Percentiles rank a stretch among this genome's conserved stretches.
phyloP scores from a whole-genome alignment of 1,139 yeast species.

The Arxiozyma heterogenica region DNA sequence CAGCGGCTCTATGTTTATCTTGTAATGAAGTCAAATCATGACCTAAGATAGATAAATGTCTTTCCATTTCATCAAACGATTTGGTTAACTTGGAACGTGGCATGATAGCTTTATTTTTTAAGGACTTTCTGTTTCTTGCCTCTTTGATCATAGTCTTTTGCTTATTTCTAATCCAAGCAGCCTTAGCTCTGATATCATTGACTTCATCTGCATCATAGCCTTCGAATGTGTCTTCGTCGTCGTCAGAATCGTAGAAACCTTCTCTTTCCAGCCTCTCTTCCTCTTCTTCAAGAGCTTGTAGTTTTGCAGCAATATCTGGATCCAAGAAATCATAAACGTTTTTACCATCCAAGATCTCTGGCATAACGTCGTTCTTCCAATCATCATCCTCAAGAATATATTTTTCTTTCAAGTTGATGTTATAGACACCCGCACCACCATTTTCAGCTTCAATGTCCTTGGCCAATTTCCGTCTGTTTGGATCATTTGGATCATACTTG shows the following conservation, averaged over 20 bases:
- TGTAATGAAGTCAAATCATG: conserved; percentile 67
- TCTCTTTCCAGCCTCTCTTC: conserved; percentile 88
- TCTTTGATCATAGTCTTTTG: conserved; percentile 89
- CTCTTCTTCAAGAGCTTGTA: conserved; percentile 92
- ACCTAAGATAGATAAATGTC: conserved; percentile 81
- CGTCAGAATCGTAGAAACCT: conserved; percentile 92
- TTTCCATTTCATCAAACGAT: conserved; percentile 71
- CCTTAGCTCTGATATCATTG: conserved; percentile 73
- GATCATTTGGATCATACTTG: conserved; percentile 73
- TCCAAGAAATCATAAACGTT: conserved; percentile 96
- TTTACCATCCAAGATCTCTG: conserved; percentile 91
- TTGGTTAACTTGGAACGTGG: conserved; percentile 85
- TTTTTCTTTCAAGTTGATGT: conserved; percentile 84
- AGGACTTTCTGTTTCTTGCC: conserved; percentile 76
- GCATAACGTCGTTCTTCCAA: conserved; percentile 97
- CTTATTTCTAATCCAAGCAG: conserved; percentile 89
- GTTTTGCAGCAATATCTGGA: conserved; percentile 86
- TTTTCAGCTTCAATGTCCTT: conserved; percentile 87
- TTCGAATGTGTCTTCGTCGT: conserved; percentile 70
- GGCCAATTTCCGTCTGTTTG: conserved; percentile 71
- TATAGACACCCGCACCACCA: conserved; percentile 98
- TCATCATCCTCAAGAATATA: conserved; percentile 89
- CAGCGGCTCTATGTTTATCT: conserved; percentile 38
- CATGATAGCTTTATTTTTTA: conserved; percentile 82
- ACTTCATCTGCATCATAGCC: conserved; percentile 61